Evolutionary conservation across 805 yeast species (phyloP).

Genomic region (Ogataea chonburiensis): DNA sequence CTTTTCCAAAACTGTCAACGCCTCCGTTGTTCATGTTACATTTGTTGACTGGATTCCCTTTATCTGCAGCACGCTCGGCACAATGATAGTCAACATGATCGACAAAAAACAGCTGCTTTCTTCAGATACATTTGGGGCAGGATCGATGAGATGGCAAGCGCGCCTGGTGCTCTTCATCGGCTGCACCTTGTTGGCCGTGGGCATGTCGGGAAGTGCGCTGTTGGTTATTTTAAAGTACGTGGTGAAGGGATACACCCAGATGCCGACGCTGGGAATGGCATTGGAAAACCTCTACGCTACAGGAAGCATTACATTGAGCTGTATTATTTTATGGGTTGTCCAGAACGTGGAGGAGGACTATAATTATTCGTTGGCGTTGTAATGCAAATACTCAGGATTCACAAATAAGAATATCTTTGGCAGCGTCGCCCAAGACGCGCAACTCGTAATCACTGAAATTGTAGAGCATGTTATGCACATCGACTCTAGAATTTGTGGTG

Average conservation of each 20-base stretch:
- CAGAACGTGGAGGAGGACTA: slow-evolving; percentile 96
- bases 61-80: slow-evolving; percentile 83
- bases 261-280: slow-evolving; percentile 95
- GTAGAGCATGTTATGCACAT: slow-evolving; percentile 47
- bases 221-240: slow-evolving; percentile 73
- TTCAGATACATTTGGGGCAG: slow-evolving; percentile 32
- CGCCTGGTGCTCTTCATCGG: slow-evolving; percentile 88
- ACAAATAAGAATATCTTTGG: slow-evolving; percentile 25
- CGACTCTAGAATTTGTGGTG: slow-evolving; percentile 36
- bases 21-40: slow-evolving; percentile 80
- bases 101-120: slow-evolving; percentile 54
- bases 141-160: slow-evolving; percentile 85
- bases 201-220: slow-evolving; percentile 12
- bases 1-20: slow-evolving; percentile 80
- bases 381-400: slow-evolving; percentile 12
- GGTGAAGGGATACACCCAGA: slow-evolving; percentile 64
- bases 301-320: slow-evolving; percentile 79
- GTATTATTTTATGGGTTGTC: slow-evolving; percentile 87
- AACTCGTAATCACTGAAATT: slow-evolving; percentile 70
- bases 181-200: slow-evolving; percentile 74
- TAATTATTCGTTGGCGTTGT: slow-evolving; percentile 76
- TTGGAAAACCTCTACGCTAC: slow-evolving; percentile 82
- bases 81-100: slow-evolving; percentile 74
- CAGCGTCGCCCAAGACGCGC: slow-evolving; percentile 29
- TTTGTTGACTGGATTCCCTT: slow-evolving; percentile 96